phyloP scores from a whole-genome alignment of 208 protist species.

The Trypanosoma brucei region DNA sequence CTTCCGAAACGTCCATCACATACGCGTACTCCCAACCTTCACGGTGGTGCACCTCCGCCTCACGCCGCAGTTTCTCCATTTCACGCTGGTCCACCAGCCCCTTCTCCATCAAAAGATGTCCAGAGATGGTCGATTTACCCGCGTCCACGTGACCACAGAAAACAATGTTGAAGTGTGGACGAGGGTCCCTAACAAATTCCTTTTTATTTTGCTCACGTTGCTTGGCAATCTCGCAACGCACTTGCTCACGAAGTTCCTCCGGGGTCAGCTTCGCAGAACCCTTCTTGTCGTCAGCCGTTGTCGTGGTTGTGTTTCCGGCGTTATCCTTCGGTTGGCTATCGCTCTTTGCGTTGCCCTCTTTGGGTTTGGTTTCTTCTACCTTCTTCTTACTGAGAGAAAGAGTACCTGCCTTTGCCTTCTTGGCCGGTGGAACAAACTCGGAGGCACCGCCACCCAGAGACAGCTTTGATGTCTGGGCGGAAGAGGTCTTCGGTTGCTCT shows the following conservation, averaged over 20 bases:
- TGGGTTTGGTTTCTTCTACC: slow-evolving; percentile 26
- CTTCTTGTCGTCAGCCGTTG: slow-evolving; percentile 27
- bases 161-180: slow-evolving; percentile 97
- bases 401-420: slow-evolving; percentile 61
- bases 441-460: slow-evolving; percentile 40
- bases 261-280: slow-evolving; percentile 40
- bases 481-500: slow-evolving; percentile 14
- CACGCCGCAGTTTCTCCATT: slow-evolving; percentile 97
- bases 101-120: slow-evolving; percentile 94
- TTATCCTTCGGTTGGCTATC: slow-evolving; percentile 21
- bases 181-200: slow-evolving; percentile 71
- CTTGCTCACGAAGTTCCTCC: slow-evolving; percentile 65
- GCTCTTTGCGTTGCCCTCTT: slow-evolving; percentile 13
- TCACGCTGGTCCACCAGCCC: slow-evolving; percentile 97
- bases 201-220: slow-evolving; percentile 63
- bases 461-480: slow-evolving; percentile 47
- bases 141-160: slow-evolving; percentile 99
- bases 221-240: slow-evolving; percentile 70
- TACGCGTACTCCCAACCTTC: slow-evolving; percentile 97
- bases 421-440: slow-evolving; percentile 30
- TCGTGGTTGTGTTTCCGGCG: slow-evolving; percentile 2
- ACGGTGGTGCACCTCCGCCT: slow-evolving; percentile 95
- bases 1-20: slow-evolving; percentile 98
- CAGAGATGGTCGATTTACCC: slow-evolving; percentile 98
- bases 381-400: slow-evolving; percentile 73